Conservation (phyloP, 2,329 filamentous ascomycete genomes). For the Aureobasidium uvarum region DNA sequence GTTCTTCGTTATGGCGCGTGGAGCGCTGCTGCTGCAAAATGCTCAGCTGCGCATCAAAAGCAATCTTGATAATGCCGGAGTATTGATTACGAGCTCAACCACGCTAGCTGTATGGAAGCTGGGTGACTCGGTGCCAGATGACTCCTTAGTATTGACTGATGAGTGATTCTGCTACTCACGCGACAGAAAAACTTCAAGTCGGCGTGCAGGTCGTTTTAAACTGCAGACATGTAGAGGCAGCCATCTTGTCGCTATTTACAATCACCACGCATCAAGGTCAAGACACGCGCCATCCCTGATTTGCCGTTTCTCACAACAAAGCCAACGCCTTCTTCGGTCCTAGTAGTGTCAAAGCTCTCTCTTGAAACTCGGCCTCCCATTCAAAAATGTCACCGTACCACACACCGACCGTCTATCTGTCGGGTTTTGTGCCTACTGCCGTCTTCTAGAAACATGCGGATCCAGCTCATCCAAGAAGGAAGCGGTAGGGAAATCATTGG, state of each 20-base stretch:
- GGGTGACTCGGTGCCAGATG: conserved; percentile 17
- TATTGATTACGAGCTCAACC: conserved; percentile 18
- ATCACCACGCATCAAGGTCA: conserved; percentile 4
- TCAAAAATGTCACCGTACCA: conserved; percentile 3
- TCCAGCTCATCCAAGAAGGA: background rate
- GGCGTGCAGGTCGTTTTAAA: background rate
- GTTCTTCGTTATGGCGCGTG: background rate
- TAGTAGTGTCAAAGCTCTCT: conserved; percentile 17
- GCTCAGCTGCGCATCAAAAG: conserved; percentile 16
- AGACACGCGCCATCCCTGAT: conserved; percentile 25
- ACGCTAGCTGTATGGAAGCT: conserved; percentile 20
- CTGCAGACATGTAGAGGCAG: background rate
- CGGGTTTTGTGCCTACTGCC: background rate
- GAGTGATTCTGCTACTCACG: background rate
- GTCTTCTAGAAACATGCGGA: too few species aligned
- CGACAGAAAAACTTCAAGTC: background rate
- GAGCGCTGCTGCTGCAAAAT: conserved; percentile 6
- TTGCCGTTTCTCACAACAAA: conserved; percentile 23
- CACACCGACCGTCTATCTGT: background rate
- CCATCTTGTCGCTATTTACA: conserved; percentile 18
- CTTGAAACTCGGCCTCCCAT: conserved; percentile 23
- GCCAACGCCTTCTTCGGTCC: conserved; percentile 18
- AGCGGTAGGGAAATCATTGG: background rate
- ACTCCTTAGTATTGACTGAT: background rate
- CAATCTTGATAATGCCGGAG: conserved; percentile 6